These are phyloP conservation scores for Paramecium bursaria DNA, from an alignment of 73 alveolate species.

Conservation along the genomic window DNA sequence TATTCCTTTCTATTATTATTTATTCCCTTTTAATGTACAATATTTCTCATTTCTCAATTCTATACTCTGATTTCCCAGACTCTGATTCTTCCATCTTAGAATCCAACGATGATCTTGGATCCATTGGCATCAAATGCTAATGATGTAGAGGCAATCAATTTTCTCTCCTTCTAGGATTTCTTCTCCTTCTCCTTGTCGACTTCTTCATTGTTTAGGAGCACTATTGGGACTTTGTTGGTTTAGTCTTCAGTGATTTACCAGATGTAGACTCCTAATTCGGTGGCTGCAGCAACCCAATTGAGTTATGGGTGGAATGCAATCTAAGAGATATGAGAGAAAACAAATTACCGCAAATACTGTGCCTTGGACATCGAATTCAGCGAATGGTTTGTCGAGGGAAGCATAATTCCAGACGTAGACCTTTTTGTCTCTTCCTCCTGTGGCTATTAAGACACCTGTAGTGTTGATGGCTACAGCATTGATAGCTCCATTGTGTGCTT, in stretches of 20 bases:
- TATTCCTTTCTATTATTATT: conserved; percentile 24
- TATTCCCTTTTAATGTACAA: conserved; percentile 34
- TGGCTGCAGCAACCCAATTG: conserved; percentile 85
- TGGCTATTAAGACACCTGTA: conserved; percentile 84
- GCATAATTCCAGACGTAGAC: conserved; percentile 92
- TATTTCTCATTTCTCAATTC: conserved; percentile 16
- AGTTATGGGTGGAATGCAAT: conserved; percentile 88
- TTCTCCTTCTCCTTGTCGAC: not conserved
- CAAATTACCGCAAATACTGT: conserved; percentile 78
- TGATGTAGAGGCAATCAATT: conserved; percentile 73
- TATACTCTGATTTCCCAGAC: conserved; percentile 76
- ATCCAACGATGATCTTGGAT: conserved; percentile 83
- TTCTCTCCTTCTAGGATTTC: conserved; percentile 63
- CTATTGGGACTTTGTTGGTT: conserved; percentile 67
- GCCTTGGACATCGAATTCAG: conserved; percentile 77
- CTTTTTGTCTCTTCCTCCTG: conserved; percentile 97
- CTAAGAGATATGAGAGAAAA: conserved; percentile 73
- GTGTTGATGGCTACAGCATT: conserved; percentile 81
- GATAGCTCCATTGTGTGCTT: conserved; percentile 83
- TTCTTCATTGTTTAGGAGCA: conserved; percentile 40
- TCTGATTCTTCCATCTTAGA: conserved; percentile 82
- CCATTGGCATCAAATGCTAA: conserved; percentile 89
- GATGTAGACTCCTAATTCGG: conserved; percentile 82
- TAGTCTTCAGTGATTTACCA: conserved; percentile 68
- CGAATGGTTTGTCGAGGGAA: conserved; percentile 69